Percentiles rank a stretch among this genome's conserved stretches.
Evolutionary conservation across 257 asterid species (phyloP).

Genomic region (Hygrophila difformis): DNA sequence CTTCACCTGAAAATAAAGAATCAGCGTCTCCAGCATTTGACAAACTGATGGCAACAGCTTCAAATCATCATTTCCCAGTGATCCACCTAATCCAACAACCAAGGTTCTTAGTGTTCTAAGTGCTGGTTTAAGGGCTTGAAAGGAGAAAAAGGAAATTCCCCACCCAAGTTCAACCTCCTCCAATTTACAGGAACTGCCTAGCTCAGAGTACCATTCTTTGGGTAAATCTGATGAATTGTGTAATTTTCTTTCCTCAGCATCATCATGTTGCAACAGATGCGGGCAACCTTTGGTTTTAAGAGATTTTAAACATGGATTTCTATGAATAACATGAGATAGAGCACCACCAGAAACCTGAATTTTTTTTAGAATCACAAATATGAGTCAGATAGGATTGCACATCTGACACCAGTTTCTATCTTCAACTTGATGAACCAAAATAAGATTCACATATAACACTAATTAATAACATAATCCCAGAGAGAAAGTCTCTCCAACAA

Average conservation of each 20-base stretch:
- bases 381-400: too few relatives aligned
- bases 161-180: constrained; percentile 81
- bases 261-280: constrained; percentile 33
- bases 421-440: too few relatives aligned
- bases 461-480: too few relatives aligned
- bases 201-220: constrained; percentile 34
- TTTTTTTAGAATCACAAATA: constrained; percentile 17
- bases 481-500: too few relatives aligned
- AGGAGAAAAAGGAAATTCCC: constrained; percentile 67
- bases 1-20: constrained; percentile 77
- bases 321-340: constrained; percentile 42
- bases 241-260: constrained; percentile 21
- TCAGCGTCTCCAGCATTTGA: constrained; percentile 64
- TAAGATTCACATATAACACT: too few relatives aligned
- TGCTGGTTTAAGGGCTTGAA: constrained; percentile 58
- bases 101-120: constrained; percentile 42
- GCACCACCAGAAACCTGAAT: constrained; percentile 58
- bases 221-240: constrained; percentile 19
- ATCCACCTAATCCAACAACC: constrained; percentile 76
- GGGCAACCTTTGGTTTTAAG: constrained; percentile 68
- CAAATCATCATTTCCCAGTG: constrained; percentile 67
- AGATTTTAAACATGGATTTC: constrained; percentile 49
- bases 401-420: too few relatives aligned
- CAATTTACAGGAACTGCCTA: constrained; percentile 52
- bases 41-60: constrained; percentile 47